phyloP scores from a whole-genome alignment of 75 land plant genomes.

The Selaginella moellendorffii region DNA sequence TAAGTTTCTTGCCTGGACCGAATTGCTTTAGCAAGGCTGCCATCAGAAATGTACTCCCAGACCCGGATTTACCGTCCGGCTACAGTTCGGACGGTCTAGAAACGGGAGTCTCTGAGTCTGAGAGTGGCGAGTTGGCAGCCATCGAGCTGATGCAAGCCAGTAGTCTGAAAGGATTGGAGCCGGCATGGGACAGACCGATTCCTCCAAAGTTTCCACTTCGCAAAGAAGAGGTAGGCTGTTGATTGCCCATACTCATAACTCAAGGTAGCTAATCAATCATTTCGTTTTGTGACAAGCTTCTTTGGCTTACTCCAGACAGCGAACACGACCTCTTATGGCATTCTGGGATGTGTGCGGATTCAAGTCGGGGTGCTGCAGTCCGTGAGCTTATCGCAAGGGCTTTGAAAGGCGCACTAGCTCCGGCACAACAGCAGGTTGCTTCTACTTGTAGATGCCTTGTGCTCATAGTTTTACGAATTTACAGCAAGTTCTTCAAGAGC shows the following conservation, averaged over 20 bases:
- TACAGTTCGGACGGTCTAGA: conserved; percentile 46
- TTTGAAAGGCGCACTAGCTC: conserved; percentile 69
- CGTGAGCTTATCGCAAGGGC: conserved; percentile 81
- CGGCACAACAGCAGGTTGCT: conserved; percentile 74
- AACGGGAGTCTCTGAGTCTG: conserved; percentile 8
- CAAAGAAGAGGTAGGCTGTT: conserved; percentile 53
- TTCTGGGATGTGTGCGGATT: conserved; percentile 92
- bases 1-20: conserved; percentile 30
- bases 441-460: background rate
- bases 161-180: conserved; percentile 58
- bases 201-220: conserved; percentile 85
- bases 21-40: conserved; percentile 37
- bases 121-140: conserved; percentile 37
- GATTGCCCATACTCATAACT: too few species aligned
- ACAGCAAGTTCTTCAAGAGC: conserved; percentile 71
- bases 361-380: conserved; percentile 71
- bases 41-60: conserved; percentile 47
- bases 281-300: conserved; percentile 37
- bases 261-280: background rate
- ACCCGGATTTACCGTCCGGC: conserved; percentile 70
- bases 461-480: background rate
- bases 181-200: conserved; percentile 78
- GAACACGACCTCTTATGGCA: conserved; percentile 90
- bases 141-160: conserved; percentile 42
- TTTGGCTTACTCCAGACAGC: conserved; percentile 75